Evolutionary conservation across 106 monocot genomes (phyloP).

Genomic region (Allium sativum): DNA sequence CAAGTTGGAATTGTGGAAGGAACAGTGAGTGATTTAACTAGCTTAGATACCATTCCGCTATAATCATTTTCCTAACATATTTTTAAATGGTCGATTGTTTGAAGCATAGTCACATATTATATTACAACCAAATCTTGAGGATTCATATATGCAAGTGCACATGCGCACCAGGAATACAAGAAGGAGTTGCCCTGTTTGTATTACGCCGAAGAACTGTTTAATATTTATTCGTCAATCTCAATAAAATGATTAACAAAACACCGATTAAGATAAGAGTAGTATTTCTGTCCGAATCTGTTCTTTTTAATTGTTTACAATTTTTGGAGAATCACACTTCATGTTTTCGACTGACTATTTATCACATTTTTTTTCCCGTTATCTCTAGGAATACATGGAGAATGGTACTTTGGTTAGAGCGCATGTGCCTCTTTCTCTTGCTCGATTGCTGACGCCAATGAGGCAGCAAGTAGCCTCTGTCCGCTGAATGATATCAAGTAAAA

Average conservation of each 20-base stretch:
- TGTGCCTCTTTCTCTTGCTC: constrained; percentile 82
- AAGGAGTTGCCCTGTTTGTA: too few species aligned
- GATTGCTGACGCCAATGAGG: constrained; percentile 71
- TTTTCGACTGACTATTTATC: too few species aligned
- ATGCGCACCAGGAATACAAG: too few species aligned
- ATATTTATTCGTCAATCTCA: too few species aligned
- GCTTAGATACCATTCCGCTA: neutral
- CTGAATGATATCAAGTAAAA: neutral
- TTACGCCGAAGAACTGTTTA: too few species aligned
- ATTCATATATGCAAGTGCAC: neutral
- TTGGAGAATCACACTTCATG: too few species aligned
- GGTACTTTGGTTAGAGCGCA: constrained; percentile 79
- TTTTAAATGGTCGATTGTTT: too few species aligned
- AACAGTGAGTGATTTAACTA: constrained; percentile 43
- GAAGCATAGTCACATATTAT: neutral
- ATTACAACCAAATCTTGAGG: neutral
- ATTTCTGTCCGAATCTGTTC: too few species aligned
- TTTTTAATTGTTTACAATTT: too few species aligned
- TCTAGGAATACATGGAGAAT: constrained; percentile 73
- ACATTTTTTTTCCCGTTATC: constrained; percentile 1
- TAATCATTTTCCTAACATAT: too few species aligned
- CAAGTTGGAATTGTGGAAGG: constrained; percentile 75
- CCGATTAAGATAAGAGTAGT: too few species aligned
- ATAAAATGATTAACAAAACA: too few species aligned
- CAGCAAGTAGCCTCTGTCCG: constrained; percentile 30